Evolutionary conservation across 192 early-diverging fungal genomes (phyloP).

Genomic region (Backusella westeae): DNA sequence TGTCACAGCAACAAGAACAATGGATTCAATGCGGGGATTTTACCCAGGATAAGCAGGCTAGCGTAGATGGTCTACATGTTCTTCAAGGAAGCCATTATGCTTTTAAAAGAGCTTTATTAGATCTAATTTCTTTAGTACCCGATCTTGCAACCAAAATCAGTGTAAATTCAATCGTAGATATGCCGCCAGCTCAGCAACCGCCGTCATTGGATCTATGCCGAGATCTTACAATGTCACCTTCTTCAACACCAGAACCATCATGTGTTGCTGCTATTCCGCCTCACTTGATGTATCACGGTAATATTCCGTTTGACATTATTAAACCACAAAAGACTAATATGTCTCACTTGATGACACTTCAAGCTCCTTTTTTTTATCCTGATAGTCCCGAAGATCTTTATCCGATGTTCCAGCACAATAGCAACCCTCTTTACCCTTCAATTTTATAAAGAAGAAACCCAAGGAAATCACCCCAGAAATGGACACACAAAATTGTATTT

Average conservation of each 20-base stretch:
- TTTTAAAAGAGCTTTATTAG: slow-evolving; percentile 17
- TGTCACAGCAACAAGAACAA: slow-evolving; percentile 32
- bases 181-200: neutral
- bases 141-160: slow-evolving; percentile 18
- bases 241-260: slow-evolving; percentile 30
- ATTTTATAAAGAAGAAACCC: neutral
- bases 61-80: slow-evolving; percentile 40
- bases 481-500: neutral
- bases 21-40: slow-evolving; percentile 64
- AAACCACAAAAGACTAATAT: neutral
- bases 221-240: slow-evolving; percentile 32
- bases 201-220: slow-evolving; percentile 22
- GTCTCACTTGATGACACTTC: slow-evolving; percentile 20
- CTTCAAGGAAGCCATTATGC: slow-evolving; percentile 43
- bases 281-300: neutral
- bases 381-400: slow-evolving; percentile 9
- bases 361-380: slow-evolving; percentile 30
- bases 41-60: slow-evolving; percentile 58
- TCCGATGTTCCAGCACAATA: neutral
- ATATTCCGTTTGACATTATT: neutral
- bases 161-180: slow-evolving; percentile 17
- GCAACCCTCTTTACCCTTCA: neutral
- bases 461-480: neutral
- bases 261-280: neutral
- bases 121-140: slow-evolving; percentile 16